A percentile compares a stretch with the other conserved stretches of the same genome.
These are phyloP conservation scores for Tulasnella calospora DNA, from an alignment of 768 basidiomycete species.

Conservation along the genomic window DNA sequence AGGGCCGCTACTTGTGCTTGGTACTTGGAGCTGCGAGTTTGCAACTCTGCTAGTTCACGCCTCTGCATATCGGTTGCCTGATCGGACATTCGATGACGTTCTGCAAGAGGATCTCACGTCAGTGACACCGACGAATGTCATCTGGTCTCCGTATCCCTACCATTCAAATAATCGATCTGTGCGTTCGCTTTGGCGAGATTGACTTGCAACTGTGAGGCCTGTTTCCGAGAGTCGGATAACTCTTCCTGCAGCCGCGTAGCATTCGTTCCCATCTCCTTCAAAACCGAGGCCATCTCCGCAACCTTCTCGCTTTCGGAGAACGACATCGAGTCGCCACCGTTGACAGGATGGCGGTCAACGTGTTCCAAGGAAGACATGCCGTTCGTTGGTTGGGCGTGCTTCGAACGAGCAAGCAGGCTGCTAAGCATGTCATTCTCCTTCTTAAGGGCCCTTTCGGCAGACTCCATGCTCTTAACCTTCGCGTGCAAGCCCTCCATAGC, in stretches of 20 bases:
- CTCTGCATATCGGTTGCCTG: constrained; percentile 61
- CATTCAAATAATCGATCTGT: constrained; percentile 69
- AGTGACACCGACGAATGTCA: not conserved
- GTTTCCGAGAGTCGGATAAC: constrained; percentile 56
- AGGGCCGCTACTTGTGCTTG: constrained; percentile 67
- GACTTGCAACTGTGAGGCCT: constrained; percentile 59
- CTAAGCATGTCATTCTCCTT: constrained; percentile 86
- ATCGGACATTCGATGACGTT: constrained; percentile 42
- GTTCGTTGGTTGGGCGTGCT: constrained; percentile 31
- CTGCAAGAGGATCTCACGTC: constrained; percentile 28
- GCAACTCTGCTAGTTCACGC: constrained; percentile 60
- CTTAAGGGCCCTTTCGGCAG: constrained; percentile 71
- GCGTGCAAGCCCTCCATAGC: constrained; percentile 73
- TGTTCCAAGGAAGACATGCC: constrained; percentile 15
- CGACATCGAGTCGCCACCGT: constrained; percentile 23
- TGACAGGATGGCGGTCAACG: constrained; percentile 31
- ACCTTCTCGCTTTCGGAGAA: constrained; percentile 10
- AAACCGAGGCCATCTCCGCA: constrained; percentile 23
- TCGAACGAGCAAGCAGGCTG: constrained; percentile 60
- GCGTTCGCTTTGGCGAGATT: constrained; percentile 79
- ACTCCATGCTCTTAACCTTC: constrained; percentile 75
- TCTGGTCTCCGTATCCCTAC: constrained; percentile 40
- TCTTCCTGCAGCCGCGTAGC: constrained; percentile 68
- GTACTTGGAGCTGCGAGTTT: constrained; percentile 64
- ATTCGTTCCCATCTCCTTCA: constrained; percentile 70